phyloP scores from a whole-genome alignment of 768 basidiomycete species.

The Calocybe indica region DNA sequence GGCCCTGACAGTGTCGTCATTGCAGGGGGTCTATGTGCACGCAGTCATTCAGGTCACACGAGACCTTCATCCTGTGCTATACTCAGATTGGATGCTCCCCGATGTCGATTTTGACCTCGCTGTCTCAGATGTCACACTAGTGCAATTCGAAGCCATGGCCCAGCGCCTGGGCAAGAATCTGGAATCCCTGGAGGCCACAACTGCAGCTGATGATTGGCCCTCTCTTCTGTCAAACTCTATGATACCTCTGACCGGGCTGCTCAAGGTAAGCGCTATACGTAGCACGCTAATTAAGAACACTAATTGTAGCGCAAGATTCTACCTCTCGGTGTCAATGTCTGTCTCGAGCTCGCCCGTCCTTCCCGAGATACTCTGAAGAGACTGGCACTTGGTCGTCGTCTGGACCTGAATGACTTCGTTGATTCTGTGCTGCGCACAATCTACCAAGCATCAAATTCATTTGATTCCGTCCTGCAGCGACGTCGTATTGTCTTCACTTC shows the following conservation, averaged over 20 bases:
- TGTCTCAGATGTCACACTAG: constrained; percentile 78
- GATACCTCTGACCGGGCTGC: constrained; percentile 67
- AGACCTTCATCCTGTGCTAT: constrained; percentile 88
- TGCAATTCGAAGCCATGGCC: constrained; percentile 73
- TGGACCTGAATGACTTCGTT: constrained; percentile 77
- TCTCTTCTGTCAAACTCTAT: constrained; percentile 45
- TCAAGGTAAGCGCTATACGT: constrained; percentile 50
- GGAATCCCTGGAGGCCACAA: constrained; percentile 14
- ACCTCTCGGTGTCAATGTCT: constrained; percentile 61
- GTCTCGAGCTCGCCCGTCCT: constrained; percentile 80
- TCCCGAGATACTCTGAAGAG: constrained; percentile 40
- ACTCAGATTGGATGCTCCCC: constrained; percentile 70
- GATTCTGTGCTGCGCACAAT: constrained; percentile 82
- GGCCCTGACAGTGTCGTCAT: constrained; percentile 79
- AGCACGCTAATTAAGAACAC: constrained; percentile 4
- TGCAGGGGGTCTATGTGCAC: constrained; percentile 85
- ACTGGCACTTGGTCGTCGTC: constrained; percentile 40
- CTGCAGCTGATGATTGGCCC: constrained; percentile 37
- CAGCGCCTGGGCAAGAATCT: constrained; percentile 39
- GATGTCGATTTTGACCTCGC: constrained; percentile 66
- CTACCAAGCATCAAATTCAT: constrained; percentile 55
- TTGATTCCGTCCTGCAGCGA: constrained; percentile 47
- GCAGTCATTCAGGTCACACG: constrained; percentile 87
- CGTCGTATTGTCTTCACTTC: constrained; percentile 89
- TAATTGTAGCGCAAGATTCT: constrained; percentile 36